These are phyloP conservation scores for Dorcoceras hygrometricum DNA, from an alignment of 257 asterid species.

Conservation along the genomic window DNA sequence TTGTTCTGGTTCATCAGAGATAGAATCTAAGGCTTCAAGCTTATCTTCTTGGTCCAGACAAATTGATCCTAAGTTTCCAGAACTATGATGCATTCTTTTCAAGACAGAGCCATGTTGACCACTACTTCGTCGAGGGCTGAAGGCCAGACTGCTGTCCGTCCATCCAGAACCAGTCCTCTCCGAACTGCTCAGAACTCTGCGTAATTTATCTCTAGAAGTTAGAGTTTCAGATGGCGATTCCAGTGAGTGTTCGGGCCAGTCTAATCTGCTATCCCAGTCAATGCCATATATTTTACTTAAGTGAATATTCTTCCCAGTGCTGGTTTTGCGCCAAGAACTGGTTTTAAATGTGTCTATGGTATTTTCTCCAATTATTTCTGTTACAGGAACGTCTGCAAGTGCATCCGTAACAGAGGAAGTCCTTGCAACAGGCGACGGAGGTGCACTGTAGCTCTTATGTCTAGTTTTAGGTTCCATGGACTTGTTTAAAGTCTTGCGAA, in stretches of 20 bases:
- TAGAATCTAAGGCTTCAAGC: conserved; percentile 40
- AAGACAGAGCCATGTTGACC: conserved; percentile 36
- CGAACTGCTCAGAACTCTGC: conserved; percentile 65
- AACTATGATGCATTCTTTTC: conserved; percentile 58
- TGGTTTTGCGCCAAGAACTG: conserved; percentile 24
- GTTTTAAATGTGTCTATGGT: conserved; percentile 18
- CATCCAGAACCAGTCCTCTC: conserved; percentile 48
- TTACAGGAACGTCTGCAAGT: conserved; percentile 50
- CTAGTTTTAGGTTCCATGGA: conserved; percentile 45
- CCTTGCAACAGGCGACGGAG: conserved; percentile 77
- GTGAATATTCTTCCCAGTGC: conserved; percentile 24
- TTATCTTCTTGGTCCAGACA: conserved; percentile 42
- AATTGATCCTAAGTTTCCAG: conserved; percentile 59
- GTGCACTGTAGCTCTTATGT: conserved; percentile 79
- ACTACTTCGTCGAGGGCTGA: conserved; percentile 26
- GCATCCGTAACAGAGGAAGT: conserved; percentile 75
- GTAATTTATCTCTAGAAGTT: conserved; percentile 45
- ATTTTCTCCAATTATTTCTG: conserved; percentile 35
- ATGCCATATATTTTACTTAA: conserved; percentile 33
- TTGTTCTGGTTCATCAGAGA: conserved; percentile 46
- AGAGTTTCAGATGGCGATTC: conserved; percentile 55
- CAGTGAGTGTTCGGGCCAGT: conserved; percentile 87
- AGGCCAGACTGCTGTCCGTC: conserved; percentile 24
- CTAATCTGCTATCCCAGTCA: conserved; percentile 39
- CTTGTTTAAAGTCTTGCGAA: conserved; percentile 68